These are phyloP conservation scores for Termitomyces bulborhizus DNA, from an alignment of 768 basidiomycete species.

Conservation along the genomic window DNA sequence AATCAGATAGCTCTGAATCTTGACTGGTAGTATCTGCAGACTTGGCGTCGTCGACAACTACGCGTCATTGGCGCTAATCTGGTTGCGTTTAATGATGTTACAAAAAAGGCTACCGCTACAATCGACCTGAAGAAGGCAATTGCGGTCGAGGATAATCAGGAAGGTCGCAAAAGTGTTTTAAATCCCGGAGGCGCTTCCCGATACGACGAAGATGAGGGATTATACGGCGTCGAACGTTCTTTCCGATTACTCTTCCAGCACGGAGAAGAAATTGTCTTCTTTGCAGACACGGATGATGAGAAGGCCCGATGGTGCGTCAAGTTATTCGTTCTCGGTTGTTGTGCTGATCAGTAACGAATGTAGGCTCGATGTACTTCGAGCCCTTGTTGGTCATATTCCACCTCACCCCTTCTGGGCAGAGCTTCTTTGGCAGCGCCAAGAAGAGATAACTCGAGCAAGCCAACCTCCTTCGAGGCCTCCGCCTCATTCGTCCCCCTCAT, in stretches of 20 bases:
- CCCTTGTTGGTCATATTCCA: constrained; percentile 84
- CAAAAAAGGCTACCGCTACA: constrained; percentile 84
- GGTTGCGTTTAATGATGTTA: constrained; percentile 89
- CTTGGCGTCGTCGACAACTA: constrained; percentile 77
- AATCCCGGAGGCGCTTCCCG: constrained; percentile 32
- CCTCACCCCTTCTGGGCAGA: constrained; percentile 94
- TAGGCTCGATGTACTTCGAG: constrained; percentile 83
- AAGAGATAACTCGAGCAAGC: constrained; percentile 25
- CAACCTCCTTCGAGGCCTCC: constrained; percentile 5
- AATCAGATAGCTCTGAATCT: neutral
- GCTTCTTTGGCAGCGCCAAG: constrained; percentile 79
- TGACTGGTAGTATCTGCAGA: constrained; percentile 32
- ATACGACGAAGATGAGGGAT: constrained; percentile 54
- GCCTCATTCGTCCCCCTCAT: constrained; percentile 13
- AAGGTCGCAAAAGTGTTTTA: constrained; percentile 37
- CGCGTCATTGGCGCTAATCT: constrained; percentile 82
- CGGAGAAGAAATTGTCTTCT: constrained; percentile 81
- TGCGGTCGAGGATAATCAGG: constrained; percentile 71
- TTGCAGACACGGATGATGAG: constrained; percentile 85
- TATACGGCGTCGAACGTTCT: constrained; percentile 71
- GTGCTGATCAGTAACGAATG: neutral
- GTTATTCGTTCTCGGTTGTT: neutral
- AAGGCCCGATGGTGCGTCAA: constrained; percentile 74
- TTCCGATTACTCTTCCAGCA: constrained; percentile 80
- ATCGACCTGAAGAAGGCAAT: constrained; percentile 86